Conservation (phyloP, 2,329 filamentous ascomycete species). For the Chaetomium olivaceum region DNA sequence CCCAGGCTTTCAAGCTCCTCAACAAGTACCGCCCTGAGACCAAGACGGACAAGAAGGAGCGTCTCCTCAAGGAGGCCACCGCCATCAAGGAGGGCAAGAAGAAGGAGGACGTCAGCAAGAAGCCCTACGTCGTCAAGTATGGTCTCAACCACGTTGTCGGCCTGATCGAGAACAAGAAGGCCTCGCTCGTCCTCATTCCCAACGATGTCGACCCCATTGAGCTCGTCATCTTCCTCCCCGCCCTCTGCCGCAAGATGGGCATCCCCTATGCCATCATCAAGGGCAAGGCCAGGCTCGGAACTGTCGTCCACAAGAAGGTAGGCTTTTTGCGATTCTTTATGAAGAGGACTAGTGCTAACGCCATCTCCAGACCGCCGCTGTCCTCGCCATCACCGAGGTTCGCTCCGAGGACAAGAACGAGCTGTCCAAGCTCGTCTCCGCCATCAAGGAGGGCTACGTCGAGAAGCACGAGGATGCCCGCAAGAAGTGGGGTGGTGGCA, state of each 20-base stretch:
- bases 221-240: constrained; percentile 97
- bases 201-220: constrained; percentile 99
- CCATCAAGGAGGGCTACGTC: constrained; percentile 97
- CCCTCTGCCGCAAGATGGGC: constrained; percentile 99
- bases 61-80: constrained; percentile 95
- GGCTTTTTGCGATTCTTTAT: not conserved
- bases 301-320: constrained; percentile 99
- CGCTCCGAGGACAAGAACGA: constrained; percentile 98
- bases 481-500: constrained; percentile 98
- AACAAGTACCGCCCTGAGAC: constrained; percentile 99
- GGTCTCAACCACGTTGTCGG: constrained; percentile 99
- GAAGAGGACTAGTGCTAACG: constrained; percentile 5
- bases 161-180: constrained; percentile 99
- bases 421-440: constrained; percentile 92
- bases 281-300: constrained; percentile 99
- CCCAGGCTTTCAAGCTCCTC: constrained; percentile 97
- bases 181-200: constrained; percentile 93
- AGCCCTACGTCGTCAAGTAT: constrained; percentile 99
- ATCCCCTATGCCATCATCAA: constrained; percentile 98
- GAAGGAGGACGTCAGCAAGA: constrained; percentile 99
- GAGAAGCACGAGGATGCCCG: constrained; percentile 92
- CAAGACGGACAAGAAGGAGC: constrained; percentile 99
- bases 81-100: constrained; percentile 99
- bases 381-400: constrained; percentile 93
- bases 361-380: constrained; percentile 79